These are phyloP conservation scores for Coemansia pectinata DNA, from an alignment of 192 early-diverging fungal species.

Conservation along the genomic window DNA sequence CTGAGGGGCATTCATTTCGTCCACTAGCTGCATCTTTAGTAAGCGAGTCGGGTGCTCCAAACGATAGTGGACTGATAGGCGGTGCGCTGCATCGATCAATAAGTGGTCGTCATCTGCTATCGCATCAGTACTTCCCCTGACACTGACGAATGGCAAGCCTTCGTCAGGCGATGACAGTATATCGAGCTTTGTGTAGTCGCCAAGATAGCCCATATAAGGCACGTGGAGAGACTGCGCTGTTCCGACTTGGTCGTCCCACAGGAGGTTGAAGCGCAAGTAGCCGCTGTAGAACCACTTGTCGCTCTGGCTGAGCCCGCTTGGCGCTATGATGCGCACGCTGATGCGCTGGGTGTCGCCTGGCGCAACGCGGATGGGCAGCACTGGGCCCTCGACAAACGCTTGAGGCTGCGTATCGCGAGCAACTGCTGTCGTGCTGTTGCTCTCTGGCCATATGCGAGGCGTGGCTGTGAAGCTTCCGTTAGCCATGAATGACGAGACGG, in stretches of 20 bases:
- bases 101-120: conserved; percentile 31
- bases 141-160: conserved; percentile 42
- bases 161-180: conserved; percentile 43
- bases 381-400: conserved; percentile 30
- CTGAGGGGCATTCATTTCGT: conserved; percentile 36
- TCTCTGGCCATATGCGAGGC: conserved; percentile 45
- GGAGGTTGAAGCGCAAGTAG: conserved; percentile 48
- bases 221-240: conserved; percentile 46
- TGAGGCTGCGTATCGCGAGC: conserved; percentile 35
- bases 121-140: conserved; percentile 36
- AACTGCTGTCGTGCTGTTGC: not conserved
- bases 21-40: conserved; percentile 50
- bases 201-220: conserved; percentile 50
- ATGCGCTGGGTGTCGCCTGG: conserved; percentile 28
- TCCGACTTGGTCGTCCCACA: conserved; percentile 48
- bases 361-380: conserved; percentile 37
- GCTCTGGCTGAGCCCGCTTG: conserved; percentile 23
- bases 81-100: conserved; percentile 34
- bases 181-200: conserved; percentile 48
- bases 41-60: conserved; percentile 48
- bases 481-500: conserved; percentile 44
- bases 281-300: conserved; percentile 53
- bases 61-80: conserved; percentile 47
- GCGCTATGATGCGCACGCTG: conserved; percentile 36
- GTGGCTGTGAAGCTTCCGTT: conserved; percentile 47